Conservation (phyloP, 75 land plant genomes). For the Pinus taeda region DNA sequence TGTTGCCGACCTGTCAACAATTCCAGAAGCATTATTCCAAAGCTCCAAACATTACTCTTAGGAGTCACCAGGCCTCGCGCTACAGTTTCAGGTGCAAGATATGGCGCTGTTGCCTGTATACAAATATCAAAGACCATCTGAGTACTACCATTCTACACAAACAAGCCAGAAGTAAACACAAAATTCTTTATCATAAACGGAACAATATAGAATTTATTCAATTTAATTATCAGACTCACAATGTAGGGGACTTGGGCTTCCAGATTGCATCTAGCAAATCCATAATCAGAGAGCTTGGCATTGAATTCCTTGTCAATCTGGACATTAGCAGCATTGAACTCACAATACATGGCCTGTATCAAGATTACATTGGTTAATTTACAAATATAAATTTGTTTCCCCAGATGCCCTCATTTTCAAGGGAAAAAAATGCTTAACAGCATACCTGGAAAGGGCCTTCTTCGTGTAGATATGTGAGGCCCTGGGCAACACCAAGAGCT, state of each 20-base stretch:
- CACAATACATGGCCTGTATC: conserved; percentile 78
- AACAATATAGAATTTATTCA: background rate
- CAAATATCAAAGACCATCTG: background rate
- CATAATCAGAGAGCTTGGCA: conserved; percentile 86
- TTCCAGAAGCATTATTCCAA: conserved; percentile 40
- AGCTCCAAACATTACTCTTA: conserved; percentile 55
- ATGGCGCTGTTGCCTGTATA: conserved; percentile 16
- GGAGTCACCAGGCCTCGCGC: background rate
- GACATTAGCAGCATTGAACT: conserved; percentile 71
- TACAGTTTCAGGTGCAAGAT: conserved; percentile 25
- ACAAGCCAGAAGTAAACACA: background rate
- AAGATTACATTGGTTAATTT: background rate
- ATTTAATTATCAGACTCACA: background rate
- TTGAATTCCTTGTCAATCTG: conserved; percentile 87
- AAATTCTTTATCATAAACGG: background rate
- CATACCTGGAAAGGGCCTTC: conserved; percentile 22
- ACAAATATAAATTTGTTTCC: too few relatives aligned
- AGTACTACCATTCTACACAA: background rate
- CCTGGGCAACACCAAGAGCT: conserved; percentile 33
- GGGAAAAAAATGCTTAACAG: background rate
- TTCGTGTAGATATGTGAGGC: conserved; percentile 38
- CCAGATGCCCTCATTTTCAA: background rate
- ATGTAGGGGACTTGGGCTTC: conserved; percentile 32
- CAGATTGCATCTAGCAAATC: conserved; percentile 41
- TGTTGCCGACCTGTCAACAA: conserved; percentile 33